Percentiles rank a stretch among this genome's conserved stretches.
phyloP scores from a whole-genome alignment of 352 stramenopile species.

The Phytophthora pistaciae region DNA sequence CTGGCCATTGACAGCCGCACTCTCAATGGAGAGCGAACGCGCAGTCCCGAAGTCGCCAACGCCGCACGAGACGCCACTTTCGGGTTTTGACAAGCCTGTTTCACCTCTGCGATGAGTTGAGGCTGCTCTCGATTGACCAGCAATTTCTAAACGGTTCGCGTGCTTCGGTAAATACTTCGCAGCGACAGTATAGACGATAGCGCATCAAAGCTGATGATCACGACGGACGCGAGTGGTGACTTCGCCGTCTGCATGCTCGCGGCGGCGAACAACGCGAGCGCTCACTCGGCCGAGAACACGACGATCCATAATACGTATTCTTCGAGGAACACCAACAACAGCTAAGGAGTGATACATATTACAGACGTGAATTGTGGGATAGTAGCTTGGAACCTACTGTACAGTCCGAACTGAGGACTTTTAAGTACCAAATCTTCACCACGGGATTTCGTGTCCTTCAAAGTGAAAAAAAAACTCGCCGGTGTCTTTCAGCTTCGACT shows the following conservation, averaged over 20 bases:
- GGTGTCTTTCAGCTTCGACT: constrained; percentile 39
- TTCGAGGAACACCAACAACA: too few relatives aligned
- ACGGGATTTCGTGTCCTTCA: constrained; percentile 41
- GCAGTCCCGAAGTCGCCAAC: neutral
- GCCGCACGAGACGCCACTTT: neutral
- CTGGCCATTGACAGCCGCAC: neutral
- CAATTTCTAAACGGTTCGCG: neutral
- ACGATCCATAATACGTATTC: constrained; percentile 1
- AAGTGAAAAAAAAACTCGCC: constrained; percentile 51
- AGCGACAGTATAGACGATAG: neutral
- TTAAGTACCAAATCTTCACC: too few relatives aligned
- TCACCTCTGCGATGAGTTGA: neutral
- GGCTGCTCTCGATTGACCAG: neutral
- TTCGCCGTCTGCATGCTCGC: constrained; percentile 6
- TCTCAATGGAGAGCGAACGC: neutral
- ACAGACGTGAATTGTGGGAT: too few relatives aligned
- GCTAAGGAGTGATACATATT: too few relatives aligned
- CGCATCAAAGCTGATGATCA: constrained; percentile 6
- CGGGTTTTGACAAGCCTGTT: neutral
- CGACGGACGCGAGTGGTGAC: neutral
- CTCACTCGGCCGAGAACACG: constrained; percentile 4
- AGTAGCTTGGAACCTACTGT: too few relatives aligned
- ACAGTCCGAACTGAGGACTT: too few relatives aligned
- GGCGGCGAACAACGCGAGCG: neutral
- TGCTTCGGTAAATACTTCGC: neutral